Evolutionary conservation across 73 alveolate genomes (phyloP).

Genomic region (Effrenium voratum): DNA sequence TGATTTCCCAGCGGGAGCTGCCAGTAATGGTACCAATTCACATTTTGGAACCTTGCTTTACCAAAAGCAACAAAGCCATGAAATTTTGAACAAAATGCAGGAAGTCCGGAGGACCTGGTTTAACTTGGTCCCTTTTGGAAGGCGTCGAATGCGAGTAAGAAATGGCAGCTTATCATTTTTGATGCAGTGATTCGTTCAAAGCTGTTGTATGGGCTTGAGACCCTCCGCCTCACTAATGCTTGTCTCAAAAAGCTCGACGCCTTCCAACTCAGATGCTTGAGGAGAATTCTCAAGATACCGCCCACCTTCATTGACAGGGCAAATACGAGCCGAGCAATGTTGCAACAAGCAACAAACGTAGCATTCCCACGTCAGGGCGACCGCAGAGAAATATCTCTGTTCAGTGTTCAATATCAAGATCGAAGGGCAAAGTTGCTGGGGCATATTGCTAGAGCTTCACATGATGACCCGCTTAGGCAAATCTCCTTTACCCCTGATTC

Average conservation of each 20-base stretch:
- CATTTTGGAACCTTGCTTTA: not conserved
- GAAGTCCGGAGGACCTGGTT: not conserved
- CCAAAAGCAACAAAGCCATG: not conserved
- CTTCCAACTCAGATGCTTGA: not conserved
- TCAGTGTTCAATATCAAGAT: not conserved
- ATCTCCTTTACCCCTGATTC: not conserved
- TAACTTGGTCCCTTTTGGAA: not conserved
- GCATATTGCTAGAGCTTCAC: not conserved
- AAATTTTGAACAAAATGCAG: conserved; percentile 1
- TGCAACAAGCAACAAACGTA: not conserved
- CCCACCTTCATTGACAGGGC: not conserved
- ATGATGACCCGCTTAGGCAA: not conserved
- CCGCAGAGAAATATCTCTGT: not conserved
- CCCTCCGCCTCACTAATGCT: not conserved
- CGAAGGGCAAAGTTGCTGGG: not conserved
- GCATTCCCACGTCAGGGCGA: not conserved
- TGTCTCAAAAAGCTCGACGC: not conserved
- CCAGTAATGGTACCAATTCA: not conserved
- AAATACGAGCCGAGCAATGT: not conserved
- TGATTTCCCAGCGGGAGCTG: too few relatives aligned
- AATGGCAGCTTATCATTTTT: conserved; percentile 17
- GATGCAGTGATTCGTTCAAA: conserved; percentile 1
- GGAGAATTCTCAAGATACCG: not conserved
- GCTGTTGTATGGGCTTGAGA: not conserved
- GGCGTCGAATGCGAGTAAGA: not conserved